These are phyloP conservation scores for Erucastrum elatum DNA, from an alignment of 345 rosid genomes.

Conservation along the genomic window DNA sequence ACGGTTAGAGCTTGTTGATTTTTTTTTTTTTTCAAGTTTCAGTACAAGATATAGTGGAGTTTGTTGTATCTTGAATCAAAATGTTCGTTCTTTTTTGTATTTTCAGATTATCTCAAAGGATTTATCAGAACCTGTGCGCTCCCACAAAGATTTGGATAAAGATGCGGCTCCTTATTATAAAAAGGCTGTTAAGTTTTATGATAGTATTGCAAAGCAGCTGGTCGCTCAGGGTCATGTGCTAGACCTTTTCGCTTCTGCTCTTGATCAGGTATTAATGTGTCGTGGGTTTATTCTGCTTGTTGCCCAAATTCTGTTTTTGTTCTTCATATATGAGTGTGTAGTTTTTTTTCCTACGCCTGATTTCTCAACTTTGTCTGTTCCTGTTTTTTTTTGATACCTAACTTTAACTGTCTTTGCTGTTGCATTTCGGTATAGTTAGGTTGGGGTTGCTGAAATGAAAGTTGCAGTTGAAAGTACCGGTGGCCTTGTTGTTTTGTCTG, in stretches of 20 bases:
- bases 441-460: constrained; percentile 99
- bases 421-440: constrained; percentile 58
- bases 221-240: constrained; percentile 96
- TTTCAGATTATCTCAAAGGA: constrained; percentile 95
- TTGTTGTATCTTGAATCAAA: constrained; percentile 4
- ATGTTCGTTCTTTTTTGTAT: constrained; percentile 19
- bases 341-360: not conserved
- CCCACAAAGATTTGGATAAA: constrained; percentile 99
- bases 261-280: constrained; percentile 79
- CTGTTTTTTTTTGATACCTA: constrained; percentile 21
- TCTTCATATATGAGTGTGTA: not conserved
- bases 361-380: not conserved
- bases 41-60: not conserved
- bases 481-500: constrained; percentile 93
- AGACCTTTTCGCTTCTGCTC: constrained; percentile 98
- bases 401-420: constrained; percentile 36
- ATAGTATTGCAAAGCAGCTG: constrained; percentile 85
- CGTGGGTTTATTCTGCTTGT: constrained; percentile 26
- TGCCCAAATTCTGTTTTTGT: constrained; percentile 10
- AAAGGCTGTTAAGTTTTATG: constrained; percentile 95
- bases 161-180: constrained; percentile 97
- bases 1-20: too few relatives aligned
- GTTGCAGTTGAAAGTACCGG: constrained; percentile 95
- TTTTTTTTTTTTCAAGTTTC: constrained; percentile 19
- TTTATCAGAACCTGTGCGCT: constrained; percentile 95